Evolutionary conservation across 768 basidiomycete genomes (phyloP), one percentile per base, ranked within the genome.

Genomic region (Serendipita sp.): DNA sequence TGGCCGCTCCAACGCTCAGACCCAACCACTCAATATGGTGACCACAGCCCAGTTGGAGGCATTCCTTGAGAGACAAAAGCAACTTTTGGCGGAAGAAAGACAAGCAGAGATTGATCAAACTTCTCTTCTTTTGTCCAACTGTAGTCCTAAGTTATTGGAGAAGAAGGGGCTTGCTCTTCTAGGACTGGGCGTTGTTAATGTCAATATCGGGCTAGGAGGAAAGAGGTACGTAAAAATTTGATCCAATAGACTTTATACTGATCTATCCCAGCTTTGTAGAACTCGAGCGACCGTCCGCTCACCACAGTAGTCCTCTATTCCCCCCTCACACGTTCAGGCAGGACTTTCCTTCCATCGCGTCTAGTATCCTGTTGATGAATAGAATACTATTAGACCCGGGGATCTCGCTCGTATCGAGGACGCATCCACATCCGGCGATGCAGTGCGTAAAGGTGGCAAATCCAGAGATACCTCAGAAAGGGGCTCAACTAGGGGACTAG

Each of bases 181-280:
- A 34, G 85, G 85, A 51, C 77, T 97, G 3, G 84, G 88, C 1
- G 75, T 91, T 1, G 78, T 81, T 0, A 78, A 80, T 30, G 78
- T 92, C n/a, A 84, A 81, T 62, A 80, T 96, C 16, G 95, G 94
- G 2, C 79, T 97, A 3, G 94, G 92, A 32, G 94, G 93, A 32
- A 94, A 93, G 77, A 93, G 85, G 92, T 95, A 73, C 71, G 62
- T 74, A 68, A 51, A 44, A 35, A 16, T 32, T 44, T 52, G 45
- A 28, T 52, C 63, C 60, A 65, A 45, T 48, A 44, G 36, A n/a
- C 44, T 10, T 71, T 63, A 76, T 70, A 60, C 10, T 28, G 69
- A 68, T 51, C n/a, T 60, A 11, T 16, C 15, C 7, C 23, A 95
- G 93, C 52, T 76, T 97, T 65, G 81, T 97, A 65, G 91, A 95